Base-by-base conservation (phyloP, 495 filamentous ascomycete genomes). In the Alectoria sarmentosa region DNA sequence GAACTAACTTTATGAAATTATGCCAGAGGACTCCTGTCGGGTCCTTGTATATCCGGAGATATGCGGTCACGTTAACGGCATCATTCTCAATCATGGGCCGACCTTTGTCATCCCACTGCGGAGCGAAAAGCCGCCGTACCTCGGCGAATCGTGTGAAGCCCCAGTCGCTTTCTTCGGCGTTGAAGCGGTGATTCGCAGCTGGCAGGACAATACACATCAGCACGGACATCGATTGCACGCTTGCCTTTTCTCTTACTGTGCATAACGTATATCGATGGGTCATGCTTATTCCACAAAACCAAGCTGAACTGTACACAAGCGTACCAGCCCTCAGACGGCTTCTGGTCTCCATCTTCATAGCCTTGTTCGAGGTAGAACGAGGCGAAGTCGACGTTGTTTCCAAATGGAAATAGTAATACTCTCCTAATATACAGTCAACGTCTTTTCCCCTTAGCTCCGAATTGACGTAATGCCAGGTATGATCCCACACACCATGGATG, bases 11-110 rank as follows among this genome's bases (percentile, higher is more conserved):
- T 69, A 89, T 84, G 77, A 99, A 97, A 76, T 90, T 97, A 76
- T 99, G 94, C 94, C 94, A 99, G 66, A 99, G 75, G n/a, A 99
- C 94, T 60, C 94, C 94, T 4, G 94, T 99, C 38, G 96, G 94
- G 73, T 99, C 94, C 75, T 97, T 96, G 52, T 96, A 87, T 57
- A 96, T 84, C 55, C 93, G 84, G 58, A 99, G 89, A 71, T 96
- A 99, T 58, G 92, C 94, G 3, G 92, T 96, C 67, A 98, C 80
- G 68, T 90, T 93, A 58, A 88, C 90, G 37, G 83, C 80, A 58
- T 96, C 90, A 70, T 92, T 87, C 74, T 98, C 92, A 17, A 96
- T 86, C 65, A 99, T 81, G n/a, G 89, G 90, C 44, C 87, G 82
- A 13, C 79, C 82, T 67, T 77, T 80, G 41, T 84, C 81, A 58